These are phyloP conservation scores for Pseudogymnoascus sp. DNA, from an alignment of 2,329 filamentous ascomycete species.

Conservation along the genomic window DNA sequence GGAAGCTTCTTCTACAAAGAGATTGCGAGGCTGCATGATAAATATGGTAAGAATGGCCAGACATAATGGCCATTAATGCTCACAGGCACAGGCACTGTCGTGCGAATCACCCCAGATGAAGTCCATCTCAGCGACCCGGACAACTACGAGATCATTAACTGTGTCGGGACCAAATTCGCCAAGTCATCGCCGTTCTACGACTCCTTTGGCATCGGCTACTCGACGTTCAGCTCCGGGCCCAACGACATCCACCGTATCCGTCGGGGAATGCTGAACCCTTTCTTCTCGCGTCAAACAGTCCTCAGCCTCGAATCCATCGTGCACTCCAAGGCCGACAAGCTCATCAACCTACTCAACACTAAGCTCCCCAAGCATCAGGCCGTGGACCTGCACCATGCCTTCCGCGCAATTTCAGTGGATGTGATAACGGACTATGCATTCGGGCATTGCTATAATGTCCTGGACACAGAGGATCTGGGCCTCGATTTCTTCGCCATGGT, in stretches of 20 bases:
- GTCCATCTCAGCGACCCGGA: conserved; percentile 23
- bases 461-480: conserved; percentile 23
- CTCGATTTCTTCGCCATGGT: conserved; percentile 23
- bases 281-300: conserved; percentile 25
- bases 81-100: conserved; percentile 18
- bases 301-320: conserved; percentile 24
- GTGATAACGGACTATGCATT: conserved; percentile 28
- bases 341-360: conserved; percentile 11
- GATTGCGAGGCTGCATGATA: conserved; percentile 15
- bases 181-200: conserved; percentile 17
- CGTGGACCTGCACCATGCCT: conserved; percentile 23
- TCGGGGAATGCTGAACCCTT: conserved; percentile 19
- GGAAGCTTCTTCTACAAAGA: conserved; percentile 14
- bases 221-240: conserved; percentile 12
- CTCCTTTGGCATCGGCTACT: conserved; percentile 12
- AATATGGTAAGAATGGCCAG: conserved; percentile 16
- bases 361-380: conserved; percentile 13
- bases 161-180: conserved; percentile 14
- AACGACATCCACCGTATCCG: conserved; percentile 18
- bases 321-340: conserved; percentile 20
- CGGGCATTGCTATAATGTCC: conserved; percentile 22
- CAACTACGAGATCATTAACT: conserved; percentile 22
- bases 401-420: conserved; percentile 24
- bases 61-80: background rate
- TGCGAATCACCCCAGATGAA: conserved; percentile 25